Base-by-base conservation (phyloP, 2,329 filamentous ascomycete genomes). In the Cadophora luteo-olivacea region DNA sequence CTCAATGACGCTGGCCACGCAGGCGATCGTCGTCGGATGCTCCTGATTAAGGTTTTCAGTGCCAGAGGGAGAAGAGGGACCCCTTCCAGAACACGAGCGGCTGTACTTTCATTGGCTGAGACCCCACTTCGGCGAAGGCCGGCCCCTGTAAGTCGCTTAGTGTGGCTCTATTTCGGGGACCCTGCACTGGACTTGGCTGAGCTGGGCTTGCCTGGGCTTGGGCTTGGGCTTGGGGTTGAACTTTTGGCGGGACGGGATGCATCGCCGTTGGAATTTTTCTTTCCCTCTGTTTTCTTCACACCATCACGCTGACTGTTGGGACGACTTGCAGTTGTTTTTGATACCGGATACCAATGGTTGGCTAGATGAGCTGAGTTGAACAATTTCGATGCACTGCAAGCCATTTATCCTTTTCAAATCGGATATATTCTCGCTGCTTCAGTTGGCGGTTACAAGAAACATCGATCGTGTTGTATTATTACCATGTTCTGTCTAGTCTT, bases 71-170 rank as follows among this genome's bases (percentile, higher is more conserved):
- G 22, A 22, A 3, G 6, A 22, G 32, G 25, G 36, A 49, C 57
- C 19, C 62, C 60, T 68, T 64, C 66, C 41, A 64, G 61, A 64
- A 68, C 54, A 29, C 25, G 24, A 36, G 29, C 24, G 41, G 41
- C 52, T 29, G 48, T 52, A 16, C 22, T 41, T 4, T 62, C 22
- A 66, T 62, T 66, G 65, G 65, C 45, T 22, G 19, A 36, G 4
- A n/a, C 36, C 52, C 65, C 65, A 63, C 49, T 25, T 49, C 65
- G 65, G 65, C 49, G 32, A 63, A 38, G 48, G 33, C 65, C 49
- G 65, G 33, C 1, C 36, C 54, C 19, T 60, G 24, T 36, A 7
- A 11, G 29, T 25, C 57, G 57, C n/a, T 60, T 45, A 25, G 57
- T 60, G 57, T 41, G 38, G n/a, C 14, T 32, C 64, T 66, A 66